Evolutionary conservation across 78 protist species (phyloP).

Genomic region (Guillardia theta): DNA sequence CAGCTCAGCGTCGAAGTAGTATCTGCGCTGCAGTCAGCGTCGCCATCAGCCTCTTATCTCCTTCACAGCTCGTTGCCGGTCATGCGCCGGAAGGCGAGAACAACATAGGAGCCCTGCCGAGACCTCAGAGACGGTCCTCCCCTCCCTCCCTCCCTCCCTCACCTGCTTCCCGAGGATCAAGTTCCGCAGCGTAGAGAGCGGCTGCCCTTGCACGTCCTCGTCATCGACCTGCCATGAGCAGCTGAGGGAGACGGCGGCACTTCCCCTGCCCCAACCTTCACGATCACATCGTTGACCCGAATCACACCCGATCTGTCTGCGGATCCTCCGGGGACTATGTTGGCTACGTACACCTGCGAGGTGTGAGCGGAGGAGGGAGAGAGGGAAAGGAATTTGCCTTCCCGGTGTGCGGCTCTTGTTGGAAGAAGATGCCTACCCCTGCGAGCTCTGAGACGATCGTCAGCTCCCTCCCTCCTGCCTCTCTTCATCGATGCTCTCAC

Average conservation of each 20-base stretch:
- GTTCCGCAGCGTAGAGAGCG: neutral
- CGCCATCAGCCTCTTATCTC: neutral
- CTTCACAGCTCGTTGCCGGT: neutral
- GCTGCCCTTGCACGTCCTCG: slow-evolving; percentile 14
- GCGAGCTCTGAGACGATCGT: neutral
- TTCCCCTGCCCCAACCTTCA: too few relatives aligned
- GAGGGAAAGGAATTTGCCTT: neutral
- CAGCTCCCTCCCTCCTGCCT: too few relatives aligned
- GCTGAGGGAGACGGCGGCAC: neutral
- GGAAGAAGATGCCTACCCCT: slow-evolving; percentile 24
- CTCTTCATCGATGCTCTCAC: too few relatives aligned
- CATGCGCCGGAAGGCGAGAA: slow-evolving; percentile 6
- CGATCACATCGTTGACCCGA: neutral
- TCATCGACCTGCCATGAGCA: neutral
- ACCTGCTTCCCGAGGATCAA: neutral
- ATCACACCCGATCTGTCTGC: slow-evolving; percentile 25
- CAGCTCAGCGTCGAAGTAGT: slow-evolving; percentile 23
- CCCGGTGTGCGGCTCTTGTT: neutral
- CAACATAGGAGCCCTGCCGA: slow-evolving; percentile 22
- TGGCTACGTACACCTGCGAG: neutral
- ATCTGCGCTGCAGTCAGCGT: neutral
- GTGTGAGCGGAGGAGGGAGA: neutral
- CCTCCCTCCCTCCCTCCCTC: too few relatives aligned
- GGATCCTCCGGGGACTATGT: neutral
- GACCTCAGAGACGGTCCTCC: too few relatives aligned